Percentiles rank a stretch among this genome's conserved stretches.
These are phyloP conservation scores for Pestalotiopsis sp. DNA, from an alignment of 2,329 filamentous ascomycete species.

Conservation along the genomic window DNA sequence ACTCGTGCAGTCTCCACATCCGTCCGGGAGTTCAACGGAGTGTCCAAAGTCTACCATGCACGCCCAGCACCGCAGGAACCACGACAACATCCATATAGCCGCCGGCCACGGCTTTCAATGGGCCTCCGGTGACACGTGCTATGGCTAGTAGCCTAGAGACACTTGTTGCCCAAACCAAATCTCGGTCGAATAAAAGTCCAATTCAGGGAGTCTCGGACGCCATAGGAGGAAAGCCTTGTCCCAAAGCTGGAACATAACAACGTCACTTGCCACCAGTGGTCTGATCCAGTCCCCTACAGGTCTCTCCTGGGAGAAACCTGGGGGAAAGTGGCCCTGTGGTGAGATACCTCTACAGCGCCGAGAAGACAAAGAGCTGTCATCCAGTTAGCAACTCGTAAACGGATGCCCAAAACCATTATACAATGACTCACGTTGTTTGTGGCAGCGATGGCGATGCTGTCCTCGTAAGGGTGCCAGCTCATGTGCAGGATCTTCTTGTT, in stretches of 20 bases:
- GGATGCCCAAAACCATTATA: background rate
- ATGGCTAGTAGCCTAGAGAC: background rate
- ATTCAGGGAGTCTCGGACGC: background rate
- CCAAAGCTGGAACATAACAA: background rate
- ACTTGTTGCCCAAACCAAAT: background rate
- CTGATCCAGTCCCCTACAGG: background rate
- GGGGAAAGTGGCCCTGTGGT: background rate
- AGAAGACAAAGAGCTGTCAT: constrained; percentile 74
- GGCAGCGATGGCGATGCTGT: constrained; percentile 98
- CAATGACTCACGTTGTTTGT: constrained; percentile 89
- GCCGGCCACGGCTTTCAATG: background rate
- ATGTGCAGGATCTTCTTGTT: constrained; percentile 99
- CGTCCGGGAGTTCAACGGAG: background rate
- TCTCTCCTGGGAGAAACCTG: background rate
- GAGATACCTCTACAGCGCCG: constrained; percentile 60
- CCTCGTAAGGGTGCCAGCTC: constrained; percentile 99
- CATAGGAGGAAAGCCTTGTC: background rate
- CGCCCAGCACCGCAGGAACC: background rate
- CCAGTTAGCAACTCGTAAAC: constrained; percentile 25
- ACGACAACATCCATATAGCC: background rate
- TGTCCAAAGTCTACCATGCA: background rate
- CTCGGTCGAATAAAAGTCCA: background rate
- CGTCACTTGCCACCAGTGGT: background rate
- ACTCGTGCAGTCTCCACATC: background rate
- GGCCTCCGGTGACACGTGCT: background rate